Evolutionary conservation across 345 rosid species (phyloP), one percentile per base, ranked within the genome.

Genomic region (Boechera stricta): DNA sequence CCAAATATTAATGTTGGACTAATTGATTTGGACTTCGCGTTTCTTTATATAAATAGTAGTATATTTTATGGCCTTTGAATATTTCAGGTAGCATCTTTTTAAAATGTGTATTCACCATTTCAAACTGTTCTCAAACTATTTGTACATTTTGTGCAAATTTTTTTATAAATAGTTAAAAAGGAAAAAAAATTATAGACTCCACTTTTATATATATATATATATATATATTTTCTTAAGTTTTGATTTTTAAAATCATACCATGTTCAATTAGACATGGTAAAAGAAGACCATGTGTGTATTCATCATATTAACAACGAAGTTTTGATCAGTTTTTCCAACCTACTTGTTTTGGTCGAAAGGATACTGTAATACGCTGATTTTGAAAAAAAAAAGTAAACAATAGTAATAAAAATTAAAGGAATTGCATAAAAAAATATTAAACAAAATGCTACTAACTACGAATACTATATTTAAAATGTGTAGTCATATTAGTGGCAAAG

Each of bases 11-110:
- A 71, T 76, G 21, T 35, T 60, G 3, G 56, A 62, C 57, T 53
- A 62, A 6, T 52, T 70, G 44, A 64, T 77, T 64, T 70, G 60
- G 66, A 63, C 67, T 55, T 71, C 41, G 71, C 76, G 48, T 69
- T 76, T 64, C 24, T 31, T 48, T 49, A 10, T 62, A 71, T 24
- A 33, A 58, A 5, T 69, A 67, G 5, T 39, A 39, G 10, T 67
- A 11, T 45, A 45, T 41, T 3, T 7, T 52, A 24, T 55, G 21
- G 56, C 42, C 4, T 18, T 67, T 59, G 62, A 67, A 75, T 48
- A 75, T 48, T 59, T 67, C 78, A 73, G 44, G 36, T 74, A 48
- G 31, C 58, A 10, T 10, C 16, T 52, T 73, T 63, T 49, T 4
- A 0, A 24, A 16, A 21, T 64, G 64, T 74, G 73, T 49, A 75